These are phyloP conservation scores for Wickerhamomyces sp. DNA, from an alignment of 1,139 yeast species.

Conservation along the genomic window DNA sequence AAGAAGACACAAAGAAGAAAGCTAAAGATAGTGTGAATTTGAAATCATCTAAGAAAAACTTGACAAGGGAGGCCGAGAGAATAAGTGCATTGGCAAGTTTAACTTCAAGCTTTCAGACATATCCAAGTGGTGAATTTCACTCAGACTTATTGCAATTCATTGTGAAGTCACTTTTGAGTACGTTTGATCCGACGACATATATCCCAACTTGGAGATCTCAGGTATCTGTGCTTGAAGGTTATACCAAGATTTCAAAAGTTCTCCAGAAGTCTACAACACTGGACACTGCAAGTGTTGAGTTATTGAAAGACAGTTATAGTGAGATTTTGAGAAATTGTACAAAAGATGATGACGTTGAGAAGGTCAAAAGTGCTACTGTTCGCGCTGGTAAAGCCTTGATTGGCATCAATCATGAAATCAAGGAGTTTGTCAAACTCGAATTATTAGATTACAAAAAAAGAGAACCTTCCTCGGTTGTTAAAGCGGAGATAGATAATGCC, in stretches of 20 bases:
- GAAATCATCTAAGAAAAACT: constrained; percentile 31
- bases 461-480: constrained; percentile 33
- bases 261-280: constrained; percentile 12
- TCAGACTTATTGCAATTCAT: constrained; percentile 18
- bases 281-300: background rate
- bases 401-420: constrained; percentile 11
- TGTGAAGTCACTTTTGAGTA: constrained; percentile 20
- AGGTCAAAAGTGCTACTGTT: constrained; percentile 51
- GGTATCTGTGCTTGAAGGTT: constrained; percentile 37
- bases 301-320: constrained; percentile 27
- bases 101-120: constrained; percentile 22
- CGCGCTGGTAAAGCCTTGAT: constrained; percentile 30
- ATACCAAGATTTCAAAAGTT: constrained; percentile 18
- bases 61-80: constrained; percentile 34
- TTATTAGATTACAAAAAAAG: constrained; percentile 28
- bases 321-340: constrained; percentile 30
- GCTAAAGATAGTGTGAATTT: constrained; percentile 23
- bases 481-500: constrained; percentile 29
- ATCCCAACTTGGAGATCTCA: constrained; percentile 59
- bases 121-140: constrained; percentile 13
- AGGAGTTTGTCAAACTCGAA: constrained; percentile 18
- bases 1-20: constrained; percentile 8
- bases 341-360: constrained; percentile 48
- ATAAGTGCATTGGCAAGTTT: constrained; percentile 27
- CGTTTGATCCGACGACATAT: constrained; percentile 31